Percentiles rank a stretch among this genome's conserved stretches.
phyloP scores from a whole-genome alignment of 2,329 filamentous ascomycete genomes.

The Fusarium sp. region DNA sequence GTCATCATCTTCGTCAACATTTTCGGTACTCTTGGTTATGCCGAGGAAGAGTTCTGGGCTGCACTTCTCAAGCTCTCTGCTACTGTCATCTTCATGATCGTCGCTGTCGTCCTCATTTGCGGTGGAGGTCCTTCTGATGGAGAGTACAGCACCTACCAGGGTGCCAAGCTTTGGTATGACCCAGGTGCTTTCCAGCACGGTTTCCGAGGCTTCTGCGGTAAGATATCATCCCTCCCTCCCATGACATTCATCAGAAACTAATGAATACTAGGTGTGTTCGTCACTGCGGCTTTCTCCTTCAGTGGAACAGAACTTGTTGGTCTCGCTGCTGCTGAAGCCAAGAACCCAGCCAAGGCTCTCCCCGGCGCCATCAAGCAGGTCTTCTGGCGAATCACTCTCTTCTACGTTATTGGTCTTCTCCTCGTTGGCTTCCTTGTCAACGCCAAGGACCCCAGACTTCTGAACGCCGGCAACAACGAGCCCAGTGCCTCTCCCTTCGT shows the following conservation, averaged over 20 bases:
- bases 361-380: slow-evolving; percentile 88
- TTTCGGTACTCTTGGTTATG: slow-evolving; percentile 67
- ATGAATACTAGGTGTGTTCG: slow-evolving; percentile 48
- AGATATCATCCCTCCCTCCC: slow-evolving; percentile 36
- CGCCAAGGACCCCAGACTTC: slow-evolving; percentile 59
- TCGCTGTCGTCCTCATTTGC: slow-evolving; percentile 67
- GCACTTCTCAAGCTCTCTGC: slow-evolving; percentile 68
- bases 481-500: slow-evolving; percentile 65
- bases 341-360: slow-evolving; percentile 77
- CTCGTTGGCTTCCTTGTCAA: slow-evolving; percentile 64
- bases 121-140: slow-evolving; percentile 69
- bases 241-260: background rate
- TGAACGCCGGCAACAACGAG: slow-evolving; percentile 58
- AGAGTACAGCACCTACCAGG: slow-evolving; percentile 59
- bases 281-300: slow-evolving; percentile 80
- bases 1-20: slow-evolving; percentile 65
- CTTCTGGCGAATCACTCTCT: slow-evolving; percentile 68
- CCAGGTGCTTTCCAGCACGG: slow-evolving; percentile 74
- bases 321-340: slow-evolving; percentile 77
- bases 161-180: slow-evolving; percentile 62
- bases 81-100: slow-evolving; percentile 72
- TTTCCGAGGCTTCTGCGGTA: slow-evolving; percentile 78
- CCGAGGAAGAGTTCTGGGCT: slow-evolving; percentile 71
- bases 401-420: slow-evolving; percentile 65
- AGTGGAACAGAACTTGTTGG: slow-evolving; percentile 81